Conservation (phyloP, 2,329 filamentous ascomycete genomes). For the Aspergillus sp. region DNA sequence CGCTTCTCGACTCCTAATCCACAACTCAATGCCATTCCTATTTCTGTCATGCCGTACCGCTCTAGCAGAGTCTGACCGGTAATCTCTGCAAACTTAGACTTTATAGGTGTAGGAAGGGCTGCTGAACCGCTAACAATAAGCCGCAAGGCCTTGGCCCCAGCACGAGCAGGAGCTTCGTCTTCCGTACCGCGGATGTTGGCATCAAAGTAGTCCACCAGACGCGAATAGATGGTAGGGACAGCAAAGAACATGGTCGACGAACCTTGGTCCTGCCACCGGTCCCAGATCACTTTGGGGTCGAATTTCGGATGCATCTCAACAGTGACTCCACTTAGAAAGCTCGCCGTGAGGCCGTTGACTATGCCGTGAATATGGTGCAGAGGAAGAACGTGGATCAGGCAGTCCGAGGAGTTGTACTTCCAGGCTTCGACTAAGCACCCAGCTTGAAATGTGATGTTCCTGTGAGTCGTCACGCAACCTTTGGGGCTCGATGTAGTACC, state of each 20-base stretch:
- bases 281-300: constrained; percentile 41
- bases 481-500: constrained; percentile 38
- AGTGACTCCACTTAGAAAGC: constrained; percentile 39
- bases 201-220: constrained; percentile 42
- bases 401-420: constrained; percentile 31
- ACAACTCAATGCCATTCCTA: constrained; percentile 44
- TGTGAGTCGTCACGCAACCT: constrained; percentile 39
- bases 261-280: constrained; percentile 37
- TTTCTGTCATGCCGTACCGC: constrained; percentile 47
- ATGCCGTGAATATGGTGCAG: constrained; percentile 48
- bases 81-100: constrained; percentile 35
- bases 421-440: constrained; percentile 25
- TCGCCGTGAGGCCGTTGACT: constrained; percentile 44
- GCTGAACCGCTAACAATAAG: constrained; percentile 39
- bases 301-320: constrained; percentile 45
- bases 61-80: constrained; percentile 40
- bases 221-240: constrained; percentile 47
- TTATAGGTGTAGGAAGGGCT: constrained; percentile 37
- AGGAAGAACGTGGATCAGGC: constrained; percentile 45
- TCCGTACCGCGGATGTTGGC: constrained; percentile 30
- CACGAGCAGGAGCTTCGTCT: constrained; percentile 24
- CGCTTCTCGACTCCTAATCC: constrained; percentile 33
- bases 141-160: constrained; percentile 29
- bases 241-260: constrained; percentile 45
- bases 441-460: constrained; percentile 31